These are phyloP conservation scores for Hygrocybe punicea DNA, from an alignment of 768 basidiomycete genomes.

Conservation along the genomic window DNA sequence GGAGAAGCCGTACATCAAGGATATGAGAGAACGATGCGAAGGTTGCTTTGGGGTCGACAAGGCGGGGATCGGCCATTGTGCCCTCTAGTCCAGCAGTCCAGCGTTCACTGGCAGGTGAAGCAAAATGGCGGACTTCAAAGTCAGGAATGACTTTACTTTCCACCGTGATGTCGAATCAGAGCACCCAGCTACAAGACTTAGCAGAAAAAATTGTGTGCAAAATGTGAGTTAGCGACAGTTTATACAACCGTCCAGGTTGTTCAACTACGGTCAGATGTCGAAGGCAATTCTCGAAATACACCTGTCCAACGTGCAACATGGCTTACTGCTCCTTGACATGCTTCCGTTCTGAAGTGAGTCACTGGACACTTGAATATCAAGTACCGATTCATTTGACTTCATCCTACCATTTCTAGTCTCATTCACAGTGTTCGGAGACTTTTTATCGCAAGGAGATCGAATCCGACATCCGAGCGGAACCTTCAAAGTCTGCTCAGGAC, in stretches of 20 bases:
- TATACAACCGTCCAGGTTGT: neutral
- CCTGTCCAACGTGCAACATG: conserved; percentile 77
- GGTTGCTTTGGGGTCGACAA: conserved; percentile 47
- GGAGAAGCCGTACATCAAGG: conserved; percentile 80
- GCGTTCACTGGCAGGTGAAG: no score
- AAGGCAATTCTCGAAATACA: conserved; percentile 74
- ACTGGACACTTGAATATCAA: conserved; percentile 3
- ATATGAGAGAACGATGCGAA: conserved; percentile 69
- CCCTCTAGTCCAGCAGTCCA: neutral
- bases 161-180: no score
- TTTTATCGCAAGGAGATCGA: conserved; percentile 80
- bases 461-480: conserved; percentile 52
- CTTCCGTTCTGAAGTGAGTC: conserved; percentile 67
- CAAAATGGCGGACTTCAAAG: neutral
- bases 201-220: conserved; percentile 39
- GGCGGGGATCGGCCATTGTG: conserved; percentile 44
- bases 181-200: neutral
- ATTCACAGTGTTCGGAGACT: conserved; percentile 72
- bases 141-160: neutral
- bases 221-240: conserved; percentile 36
- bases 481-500: conserved; percentile 57
- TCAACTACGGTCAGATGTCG: conserved; percentile 53
- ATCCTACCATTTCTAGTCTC: conserved; percentile 39
- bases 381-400: neutral
- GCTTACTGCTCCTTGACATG: conserved; percentile 78